These are phyloP conservation scores for Suillus placidus DNA, from an alignment of 768 basidiomycete species.

Conservation along the genomic window DNA sequence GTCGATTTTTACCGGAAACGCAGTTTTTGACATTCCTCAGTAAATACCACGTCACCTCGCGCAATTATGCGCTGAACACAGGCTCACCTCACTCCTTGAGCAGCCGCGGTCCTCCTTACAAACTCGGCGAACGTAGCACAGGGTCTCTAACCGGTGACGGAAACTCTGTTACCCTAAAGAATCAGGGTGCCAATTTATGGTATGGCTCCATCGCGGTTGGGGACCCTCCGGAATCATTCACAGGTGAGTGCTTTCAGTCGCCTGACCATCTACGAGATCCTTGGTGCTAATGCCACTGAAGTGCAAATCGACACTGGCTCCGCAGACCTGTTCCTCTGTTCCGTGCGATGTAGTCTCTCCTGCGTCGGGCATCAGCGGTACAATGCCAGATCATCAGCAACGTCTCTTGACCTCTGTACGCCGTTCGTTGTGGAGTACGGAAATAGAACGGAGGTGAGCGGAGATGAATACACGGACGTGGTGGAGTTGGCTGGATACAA, in stretches of 20 bases:
- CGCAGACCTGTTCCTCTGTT: neutral
- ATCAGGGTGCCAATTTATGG: neutral
- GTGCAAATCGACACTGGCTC: neutral
- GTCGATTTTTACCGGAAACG: neutral
- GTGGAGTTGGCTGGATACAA: neutral
- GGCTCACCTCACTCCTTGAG: neutral
- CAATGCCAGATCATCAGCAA: neutral
- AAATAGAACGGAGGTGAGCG: neutral
- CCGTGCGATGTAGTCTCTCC: neutral
- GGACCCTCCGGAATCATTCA: neutral
- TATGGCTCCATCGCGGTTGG: neutral
- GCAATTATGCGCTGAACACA: neutral
- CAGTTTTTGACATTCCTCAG: neutral
- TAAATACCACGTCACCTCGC: neutral
- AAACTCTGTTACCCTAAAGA: neutral
- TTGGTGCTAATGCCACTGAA: neutral
- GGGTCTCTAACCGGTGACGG: neutral
- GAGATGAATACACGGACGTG: neutral
- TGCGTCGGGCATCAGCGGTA: neutral
- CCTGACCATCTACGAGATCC: neutral
- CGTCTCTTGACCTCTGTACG: neutral
- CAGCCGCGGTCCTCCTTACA: neutral
- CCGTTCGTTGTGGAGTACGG: neutral
- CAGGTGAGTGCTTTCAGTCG: neutral
- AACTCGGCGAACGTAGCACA: neutral